These are phyloP conservation scores for Termitomyces titanicus DNA, from an alignment of 768 basidiomycete genomes.

Conservation along the genomic window DNA sequence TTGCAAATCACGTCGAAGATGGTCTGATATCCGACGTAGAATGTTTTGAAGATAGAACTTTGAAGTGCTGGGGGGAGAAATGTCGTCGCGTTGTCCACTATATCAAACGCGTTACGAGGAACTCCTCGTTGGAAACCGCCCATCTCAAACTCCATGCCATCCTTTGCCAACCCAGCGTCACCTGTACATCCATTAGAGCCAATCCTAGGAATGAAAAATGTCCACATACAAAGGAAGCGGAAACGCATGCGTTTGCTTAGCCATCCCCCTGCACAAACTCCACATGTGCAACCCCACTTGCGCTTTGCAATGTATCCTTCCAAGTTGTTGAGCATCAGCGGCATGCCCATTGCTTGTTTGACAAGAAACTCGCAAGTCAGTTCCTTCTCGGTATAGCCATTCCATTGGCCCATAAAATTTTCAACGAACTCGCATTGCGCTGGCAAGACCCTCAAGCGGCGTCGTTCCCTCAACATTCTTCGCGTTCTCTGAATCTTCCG, in stretches of 20 bases:
- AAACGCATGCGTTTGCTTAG: conserved; percentile 16
- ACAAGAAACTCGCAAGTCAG: not conserved
- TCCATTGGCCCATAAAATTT: not conserved
- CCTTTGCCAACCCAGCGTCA: too few species aligned
- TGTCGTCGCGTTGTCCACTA: too few species aligned
- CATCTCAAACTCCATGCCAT: too few species aligned
- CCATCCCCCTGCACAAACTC: conserved; percentile 14
- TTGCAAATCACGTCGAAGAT: conserved; percentile 17
- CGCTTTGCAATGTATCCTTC: conserved; percentile 14
- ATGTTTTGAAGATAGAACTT: conserved; percentile 12
- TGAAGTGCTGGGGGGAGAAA: conserved; percentile 3
- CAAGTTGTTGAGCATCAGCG: not conserved
- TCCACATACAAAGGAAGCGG: not conserved
- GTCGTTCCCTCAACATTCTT: not conserved
- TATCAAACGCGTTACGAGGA: too few species aligned
- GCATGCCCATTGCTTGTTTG: not conserved
- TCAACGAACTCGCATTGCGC: not conserved
- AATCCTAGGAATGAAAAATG: too few species aligned
- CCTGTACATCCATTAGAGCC: too few species aligned
- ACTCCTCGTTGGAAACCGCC: too few species aligned
- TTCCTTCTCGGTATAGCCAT: not conserved
- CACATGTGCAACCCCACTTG: conserved; percentile 16
- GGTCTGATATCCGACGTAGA: conserved; percentile 24
- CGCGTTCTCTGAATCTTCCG: not conserved
- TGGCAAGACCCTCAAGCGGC: not conserved